Evolutionary conservation across 768 basidiomycete species (phyloP).

Genomic region (Suillus discolor): DNA sequence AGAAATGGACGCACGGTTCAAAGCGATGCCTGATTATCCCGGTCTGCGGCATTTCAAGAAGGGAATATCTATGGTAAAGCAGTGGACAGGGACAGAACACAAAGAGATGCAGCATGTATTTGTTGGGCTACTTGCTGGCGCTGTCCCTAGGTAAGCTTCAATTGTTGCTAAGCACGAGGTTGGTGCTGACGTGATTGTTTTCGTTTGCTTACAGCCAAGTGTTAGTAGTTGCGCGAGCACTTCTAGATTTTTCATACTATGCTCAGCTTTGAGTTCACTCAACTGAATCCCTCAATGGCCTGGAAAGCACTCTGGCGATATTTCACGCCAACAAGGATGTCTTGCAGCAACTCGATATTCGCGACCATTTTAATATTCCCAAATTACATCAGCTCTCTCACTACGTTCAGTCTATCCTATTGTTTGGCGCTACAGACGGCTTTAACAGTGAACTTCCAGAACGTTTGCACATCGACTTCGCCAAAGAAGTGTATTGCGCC

Average conservation of each 20-base stretch:
- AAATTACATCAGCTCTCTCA: no score
- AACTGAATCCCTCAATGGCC: slow-evolving; percentile 19
- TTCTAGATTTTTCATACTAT: slow-evolving; percentile 40
- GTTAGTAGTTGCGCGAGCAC: slow-evolving; percentile 22
- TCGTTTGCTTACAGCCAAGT: slow-evolving; percentile 15
- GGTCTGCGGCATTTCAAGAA: slow-evolving; percentile 38
- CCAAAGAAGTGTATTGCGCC: no score
- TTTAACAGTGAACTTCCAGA: no score
- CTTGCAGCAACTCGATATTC: slow-evolving; percentile 28
- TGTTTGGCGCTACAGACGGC: no score
- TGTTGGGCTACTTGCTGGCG: slow-evolving; percentile 32
- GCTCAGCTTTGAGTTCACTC: slow-evolving; percentile 33
- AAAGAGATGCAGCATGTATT: slow-evolving; percentile 41
- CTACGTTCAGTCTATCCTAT: no score
- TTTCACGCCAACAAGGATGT: slow-evolving; percentile 35
- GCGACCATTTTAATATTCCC: no score
- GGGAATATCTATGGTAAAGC: slow-evolving; percentile 41
- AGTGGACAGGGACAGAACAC: slow-evolving; percentile 48
- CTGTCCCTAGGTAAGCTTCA: not conserved
- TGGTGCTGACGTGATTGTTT: slow-evolving; percentile 1
- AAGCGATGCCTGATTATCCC: slow-evolving; percentile 17
- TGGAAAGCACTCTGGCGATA: slow-evolving; percentile 23
- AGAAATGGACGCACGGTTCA: slow-evolving; percentile 20
- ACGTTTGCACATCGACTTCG: no score
- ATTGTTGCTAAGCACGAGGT: not conserved